phyloP scores from a whole-genome alignment of 2,329 filamentous ascomycete genomes.

The Chrysosporium queenslandicum region DNA sequence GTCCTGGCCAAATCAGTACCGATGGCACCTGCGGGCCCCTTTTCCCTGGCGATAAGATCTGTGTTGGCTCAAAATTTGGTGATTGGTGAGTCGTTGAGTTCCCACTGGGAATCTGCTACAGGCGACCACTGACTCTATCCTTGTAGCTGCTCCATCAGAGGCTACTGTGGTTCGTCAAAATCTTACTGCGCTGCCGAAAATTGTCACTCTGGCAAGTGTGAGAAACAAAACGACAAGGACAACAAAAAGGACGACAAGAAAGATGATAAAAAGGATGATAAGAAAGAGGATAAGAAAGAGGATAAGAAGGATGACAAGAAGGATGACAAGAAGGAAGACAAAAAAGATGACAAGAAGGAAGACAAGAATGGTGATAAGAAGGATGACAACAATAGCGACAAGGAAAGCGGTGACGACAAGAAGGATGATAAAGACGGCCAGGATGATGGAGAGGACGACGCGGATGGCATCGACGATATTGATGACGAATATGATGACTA shows the following conservation, averaged over 20 bases:
- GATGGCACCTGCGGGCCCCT: constrained; percentile 16
- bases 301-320: neutral
- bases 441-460: neutral
- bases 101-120: neutral
- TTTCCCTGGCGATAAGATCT: constrained; percentile 14
- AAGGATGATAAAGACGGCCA: neutral
- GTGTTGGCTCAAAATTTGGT: constrained; percentile 15
- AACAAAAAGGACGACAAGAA: neutral
- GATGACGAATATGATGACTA: neutral
- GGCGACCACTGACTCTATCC: constrained; percentile 1
- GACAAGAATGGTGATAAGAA: neutral
- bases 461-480: neutral
- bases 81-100: constrained; percentile 14
- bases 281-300: neutral
- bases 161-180: constrained; percentile 19
- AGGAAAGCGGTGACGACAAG: neutral
- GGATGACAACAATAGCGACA: too few species aligned
- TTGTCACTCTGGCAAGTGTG: constrained; percentile 21
- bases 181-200: constrained; percentile 20
- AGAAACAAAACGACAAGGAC: neutral
- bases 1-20: constrained; percentile 5
- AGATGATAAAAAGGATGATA: neutral
- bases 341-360: neutral
- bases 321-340: neutral
- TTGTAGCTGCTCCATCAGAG: constrained; percentile 16